Evolutionary conservation across 1,139 yeast species (phyloP).

Genomic region (Arxiozyma slooffiae): DNA sequence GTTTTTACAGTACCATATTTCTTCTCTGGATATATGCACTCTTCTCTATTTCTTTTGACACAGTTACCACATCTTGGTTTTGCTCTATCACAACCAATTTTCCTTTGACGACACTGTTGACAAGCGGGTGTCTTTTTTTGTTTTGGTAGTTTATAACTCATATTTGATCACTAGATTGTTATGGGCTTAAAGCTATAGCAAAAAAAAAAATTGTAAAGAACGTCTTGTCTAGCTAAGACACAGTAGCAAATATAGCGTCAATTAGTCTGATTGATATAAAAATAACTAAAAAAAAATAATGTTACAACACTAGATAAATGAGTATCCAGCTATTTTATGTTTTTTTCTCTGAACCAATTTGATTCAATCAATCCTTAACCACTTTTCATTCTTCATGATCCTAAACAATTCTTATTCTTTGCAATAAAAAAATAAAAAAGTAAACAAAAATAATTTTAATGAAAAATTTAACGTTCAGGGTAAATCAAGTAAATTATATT

Average conservation of each 20-base stretch:
- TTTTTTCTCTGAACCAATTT: no score
- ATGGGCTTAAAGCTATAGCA: neutral
- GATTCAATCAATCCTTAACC: no score
- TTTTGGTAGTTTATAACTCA: constrained; percentile 1
- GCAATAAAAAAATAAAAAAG: neutral
- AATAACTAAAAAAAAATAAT: neutral
- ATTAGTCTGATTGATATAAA: neutral
- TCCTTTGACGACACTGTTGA: constrained; percentile 40
- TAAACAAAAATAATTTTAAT: neutral
- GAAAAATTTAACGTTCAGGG: constrained; percentile 1
- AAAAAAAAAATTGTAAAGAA: no score
- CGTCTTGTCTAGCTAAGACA: neutral
- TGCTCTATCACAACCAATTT: constrained; percentile 49
- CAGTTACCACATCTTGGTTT: constrained; percentile 50
- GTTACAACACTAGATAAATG: neutral
- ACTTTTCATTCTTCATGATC: neutral
- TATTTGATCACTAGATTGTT: constrained; percentile 1
- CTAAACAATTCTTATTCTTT: neutral
- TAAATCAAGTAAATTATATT: neutral
- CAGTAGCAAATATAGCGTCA: neutral
- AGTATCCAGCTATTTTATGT: neutral
- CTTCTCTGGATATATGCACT: constrained; percentile 2
- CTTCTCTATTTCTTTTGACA: constrained; percentile 26
- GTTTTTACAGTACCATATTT: neutral
- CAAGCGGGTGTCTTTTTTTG: constrained; percentile 34